These are phyloP conservation scores for Umbilicus rupestris DNA, from an alignment of 164 flowering plant species.

Conservation along the genomic window DNA sequence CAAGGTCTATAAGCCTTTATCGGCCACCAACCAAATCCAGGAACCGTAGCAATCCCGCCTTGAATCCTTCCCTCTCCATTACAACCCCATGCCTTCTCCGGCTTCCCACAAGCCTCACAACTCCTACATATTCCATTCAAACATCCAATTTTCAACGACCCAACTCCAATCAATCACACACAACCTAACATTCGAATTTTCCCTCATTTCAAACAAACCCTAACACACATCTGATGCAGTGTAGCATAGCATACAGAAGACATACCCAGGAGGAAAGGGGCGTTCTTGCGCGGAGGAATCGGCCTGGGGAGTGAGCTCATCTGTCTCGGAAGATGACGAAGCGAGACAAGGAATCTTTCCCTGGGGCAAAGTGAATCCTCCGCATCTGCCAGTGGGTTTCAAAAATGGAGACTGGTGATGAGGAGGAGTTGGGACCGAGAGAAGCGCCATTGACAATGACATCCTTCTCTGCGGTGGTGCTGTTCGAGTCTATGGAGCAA, in stretches of 20 bases:
- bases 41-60: conserved; percentile 91
- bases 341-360: conserved; percentile 6
- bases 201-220: background rate
- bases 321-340: conserved; percentile 14
- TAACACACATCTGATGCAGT: background rate
- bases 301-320: background rate
- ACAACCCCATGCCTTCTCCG: conserved; percentile 75
- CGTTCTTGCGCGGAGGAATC: background rate
- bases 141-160: conserved; percentile 6
- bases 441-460: conserved; percentile 3
- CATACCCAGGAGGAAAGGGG: conserved; percentile 6
- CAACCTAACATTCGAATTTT: too few relatives aligned
- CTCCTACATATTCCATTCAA: conserved; percentile 29
- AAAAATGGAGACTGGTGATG: conserved; percentile 22
- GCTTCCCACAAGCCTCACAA: conserved; percentile 73
- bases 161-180: background rate
- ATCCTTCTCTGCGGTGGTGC: conserved; percentile 6
- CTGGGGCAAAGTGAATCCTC: conserved; percentile 19
- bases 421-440: conserved; percentile 8
- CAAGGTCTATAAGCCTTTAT: conserved; percentile 95
- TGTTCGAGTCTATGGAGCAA: conserved; percentile 3
- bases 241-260: background rate
- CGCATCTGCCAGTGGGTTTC: conserved; percentile 21
- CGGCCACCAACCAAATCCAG: conserved; percentile 99
- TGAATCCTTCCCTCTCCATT: conserved; percentile 97